phyloP scores from a whole-genome alignment of 306 rosid species.

The Prunus mume region DNA sequence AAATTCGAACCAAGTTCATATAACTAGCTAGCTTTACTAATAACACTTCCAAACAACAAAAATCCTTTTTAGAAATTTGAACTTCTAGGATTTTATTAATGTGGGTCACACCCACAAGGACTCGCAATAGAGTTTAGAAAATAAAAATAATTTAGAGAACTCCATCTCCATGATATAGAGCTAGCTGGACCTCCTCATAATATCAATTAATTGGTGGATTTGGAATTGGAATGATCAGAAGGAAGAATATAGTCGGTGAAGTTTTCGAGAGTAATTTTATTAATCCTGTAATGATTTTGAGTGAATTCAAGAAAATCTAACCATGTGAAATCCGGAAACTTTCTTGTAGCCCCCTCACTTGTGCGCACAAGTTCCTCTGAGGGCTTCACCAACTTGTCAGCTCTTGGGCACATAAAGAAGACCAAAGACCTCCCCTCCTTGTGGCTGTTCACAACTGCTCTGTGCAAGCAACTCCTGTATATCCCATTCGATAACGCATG shows the following conservation, averaged over 20 bases:
- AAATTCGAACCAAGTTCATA: too few relatives aligned
- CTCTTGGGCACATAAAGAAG: conserved; percentile 71
- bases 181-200: neutral
- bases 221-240: neutral
- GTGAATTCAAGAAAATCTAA: conserved; percentile 56
- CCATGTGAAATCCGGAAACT: conserved; percentile 74
- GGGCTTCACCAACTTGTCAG: conserved; percentile 61
- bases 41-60: too few relatives aligned
- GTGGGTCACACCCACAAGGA: too few relatives aligned
- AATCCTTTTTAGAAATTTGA: too few relatives aligned
- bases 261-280: conserved; percentile 52
- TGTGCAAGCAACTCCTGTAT: conserved; percentile 55
- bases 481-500: conserved; percentile 31
- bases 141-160: too few relatives aligned
- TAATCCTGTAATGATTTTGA: conserved; percentile 60
- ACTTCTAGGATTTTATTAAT: too few relatives aligned
- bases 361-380: conserved; percentile 41
- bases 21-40: too few relatives aligned
- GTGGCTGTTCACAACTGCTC: conserved; percentile 62
- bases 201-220: neutral
- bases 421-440: conserved; percentile 67
- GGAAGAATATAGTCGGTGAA: conserved; percentile 59
- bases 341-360: conserved; percentile 35
- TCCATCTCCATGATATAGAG: too few relatives aligned
- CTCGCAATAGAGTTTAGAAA: too few relatives aligned